phyloP scores from a whole-genome alignment of 1,139 yeast genomes.

The Meyerozyma carpophila region DNA sequence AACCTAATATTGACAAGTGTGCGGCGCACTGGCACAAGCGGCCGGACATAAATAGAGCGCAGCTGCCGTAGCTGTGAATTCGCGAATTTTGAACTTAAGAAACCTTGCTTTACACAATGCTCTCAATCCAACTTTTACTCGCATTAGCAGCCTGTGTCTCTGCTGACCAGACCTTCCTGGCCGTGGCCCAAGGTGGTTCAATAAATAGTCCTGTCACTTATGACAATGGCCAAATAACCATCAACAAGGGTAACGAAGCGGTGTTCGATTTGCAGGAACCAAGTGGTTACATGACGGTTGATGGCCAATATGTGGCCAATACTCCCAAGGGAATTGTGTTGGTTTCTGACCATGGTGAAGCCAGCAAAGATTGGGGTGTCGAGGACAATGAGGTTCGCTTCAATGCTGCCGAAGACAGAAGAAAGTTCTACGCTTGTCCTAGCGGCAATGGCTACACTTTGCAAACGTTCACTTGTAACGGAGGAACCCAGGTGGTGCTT shows the following conservation, averaged over 20 bases:
- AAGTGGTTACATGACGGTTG: slow-evolving; percentile 20
- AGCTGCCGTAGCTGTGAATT: too few relatives aligned
- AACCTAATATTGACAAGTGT: neutral
- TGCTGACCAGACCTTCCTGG: slow-evolving; percentile 26
- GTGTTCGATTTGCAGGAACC: slow-evolving; percentile 25
- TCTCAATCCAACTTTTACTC: slow-evolving; percentile 11
- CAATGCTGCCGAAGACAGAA: slow-evolving; percentile 11
- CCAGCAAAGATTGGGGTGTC: slow-evolving; percentile 25
- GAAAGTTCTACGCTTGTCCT: slow-evolving; percentile 23
- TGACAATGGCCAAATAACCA: slow-evolving; percentile 11
- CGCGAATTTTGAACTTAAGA: neutral
- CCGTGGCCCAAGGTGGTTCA: slow-evolving; percentile 22
- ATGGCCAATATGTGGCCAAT: slow-evolving; percentile 15
- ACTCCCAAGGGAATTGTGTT: slow-evolving; percentile 11
- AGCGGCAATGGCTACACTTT: slow-evolving; percentile 8
- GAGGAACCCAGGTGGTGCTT: slow-evolving; percentile 13
- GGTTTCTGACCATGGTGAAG: slow-evolving; percentile 9
- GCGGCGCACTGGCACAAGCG: neutral
- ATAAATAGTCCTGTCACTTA: slow-evolving; percentile 18
- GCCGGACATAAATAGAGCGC: neutral
- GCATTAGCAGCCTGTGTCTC: slow-evolving; percentile 22
- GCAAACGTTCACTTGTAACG: slow-evolving; percentile 11
- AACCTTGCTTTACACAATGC: neutral
- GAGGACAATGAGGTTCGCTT: slow-evolving; percentile 21
- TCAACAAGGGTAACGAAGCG: slow-evolving; percentile 15